Evolutionary conservation across 2,329 filamentous ascomycete genomes (phyloP), one percentile per base, ranked within the genome.

Genomic region (Talaromyces rugulosus): DNA sequence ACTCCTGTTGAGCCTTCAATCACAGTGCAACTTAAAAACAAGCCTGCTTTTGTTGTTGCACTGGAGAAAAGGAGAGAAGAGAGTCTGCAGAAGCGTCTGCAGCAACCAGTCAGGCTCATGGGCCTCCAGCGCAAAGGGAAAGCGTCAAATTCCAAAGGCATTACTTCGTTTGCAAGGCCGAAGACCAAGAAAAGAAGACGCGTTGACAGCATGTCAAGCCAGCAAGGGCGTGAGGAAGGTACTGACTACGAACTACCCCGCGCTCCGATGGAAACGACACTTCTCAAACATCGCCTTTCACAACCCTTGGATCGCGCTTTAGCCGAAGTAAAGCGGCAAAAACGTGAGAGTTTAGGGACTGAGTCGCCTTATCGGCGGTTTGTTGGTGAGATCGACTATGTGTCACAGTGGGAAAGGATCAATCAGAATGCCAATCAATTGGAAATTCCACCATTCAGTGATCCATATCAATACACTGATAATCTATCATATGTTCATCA

Each of bases 401-500:
- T 62, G n/a, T 56, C 56, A 11, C 57, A 59, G 18, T 62, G 61
- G 61, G 61, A 62, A 12, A 56, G 52, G 28, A 30, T 31, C n/a
- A 56, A 56, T 34, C 14, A 36, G 14, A 58, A 44, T n/a, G 31
- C 16, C 6, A 23, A 28, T 30, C 33, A 6, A 14, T 2, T 5
- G 4, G 8, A 27, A 18, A 7, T 31, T 16, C 58, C 18, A 50
- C 5, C 28, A 30, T 18, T 18, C 52, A 53, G 23, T 5, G 12
- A 31, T 23, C 16, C 40, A 42, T 18, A 55, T 53, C 16, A 59
- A 8, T n/a, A 14, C 23, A 2, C 31, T 31, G 52, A 42, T 27
- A 12, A 53, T 31, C 28, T 53, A 16, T 28, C 50, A 30, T 79
- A 74, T 58, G 77, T 80, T 60, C 74, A 77, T 51, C 77, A 78